Evolutionary conservation across 441 rosid species (phyloP), one percentile per base, ranked within the genome.

Genomic region (Populus hybrid): DNA sequence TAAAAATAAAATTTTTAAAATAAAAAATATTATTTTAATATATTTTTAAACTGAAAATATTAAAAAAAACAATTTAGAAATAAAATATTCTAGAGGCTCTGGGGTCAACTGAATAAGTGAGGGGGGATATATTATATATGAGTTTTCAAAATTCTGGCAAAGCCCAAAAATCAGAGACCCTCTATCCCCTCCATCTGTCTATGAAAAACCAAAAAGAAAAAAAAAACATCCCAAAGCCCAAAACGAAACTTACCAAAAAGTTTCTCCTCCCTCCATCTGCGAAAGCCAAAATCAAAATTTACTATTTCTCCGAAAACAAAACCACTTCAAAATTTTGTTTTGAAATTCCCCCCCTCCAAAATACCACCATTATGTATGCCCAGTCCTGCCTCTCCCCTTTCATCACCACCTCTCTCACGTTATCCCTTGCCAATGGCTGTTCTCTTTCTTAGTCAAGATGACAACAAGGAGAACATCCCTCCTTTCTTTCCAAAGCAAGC

Each of bases 381-480:
- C 2, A 6, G 4, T 68, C 38, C 8, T 35, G 38, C 75, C 73
- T 65, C 68, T 6, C 36, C 67, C 70, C 38, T 46, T 57, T 50
- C 80, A 23, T 30, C 46, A 26, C 16, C 32, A 1, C 78, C 30
- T 11, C 46, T 3, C 77, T 12, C 23, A 57, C 28, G 21, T 4
- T 71, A 57, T 40, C 10, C 40, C 46, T 42, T 28, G 16, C 32
- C 74, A 64, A 85, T 83, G 86, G 84, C 79, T 67, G 24, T 72
- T 32, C 72, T 79, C 42, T 75, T 64, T 67, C 28, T 74, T 2
- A 23, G 7, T 63, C 80, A 81, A 65, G n/a, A 72, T 80, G 76
- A 14, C n/a, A 78, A 83, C 80, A 84, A 83, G 69, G 87, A 87
- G 72, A 87, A 85, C 77, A 61, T 78, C 73, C 79, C 75, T 78